Evolutionary conservation across 2,329 filamentous ascomycete genomes (phyloP), one percentile per base, ranked within the genome.

Genomic region (Cordyceps farinosa): DNA sequence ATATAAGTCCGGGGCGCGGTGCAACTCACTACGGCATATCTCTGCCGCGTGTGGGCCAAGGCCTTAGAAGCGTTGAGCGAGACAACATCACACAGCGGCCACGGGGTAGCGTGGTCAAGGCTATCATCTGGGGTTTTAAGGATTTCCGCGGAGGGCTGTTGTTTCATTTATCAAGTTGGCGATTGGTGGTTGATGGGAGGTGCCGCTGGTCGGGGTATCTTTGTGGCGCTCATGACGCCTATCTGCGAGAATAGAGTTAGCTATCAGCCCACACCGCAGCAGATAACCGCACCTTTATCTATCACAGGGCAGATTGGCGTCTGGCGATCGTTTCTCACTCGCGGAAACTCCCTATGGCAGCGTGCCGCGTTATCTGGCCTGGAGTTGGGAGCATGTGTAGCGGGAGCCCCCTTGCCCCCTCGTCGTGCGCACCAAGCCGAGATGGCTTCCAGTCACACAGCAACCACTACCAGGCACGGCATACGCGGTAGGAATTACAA

Each of bases 11-110:
- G 29, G 34, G 22, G 42, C 55, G 60, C 15, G 45, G 32, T 60
- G 54, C 55, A 40, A 59, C 55, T 63, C 36, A 63, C 29, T 58
- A 63, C 54, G 54, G 55, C 55, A 59, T 48, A 32, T 45, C 40
- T 30, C 30, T 63, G 48, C 55, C 62, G 55, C 38, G 11, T 29
- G 60, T 56, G 60, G 60, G 60, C 52, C 60, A 55, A 17, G 10
- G 30, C 29, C 29, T 45, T 44, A 22, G 32, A 13, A 44, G 29
- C 17, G 44, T 50, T 27, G 22, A n/a, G 44, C 30, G 22, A 50
- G 29, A 42, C 34, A 30, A 15, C 27, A 59, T 42, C 53, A 22
- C 54, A 45, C 13, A 45, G 22, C 45, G 30, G 30, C 30, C 13
- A 22, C 3, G 55, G 38, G 4, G 38, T 29, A 27, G 48, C n/a